Conservation (phyloP, 345 rosid genomes). For the Psidium friedrichsthalianum region DNA sequence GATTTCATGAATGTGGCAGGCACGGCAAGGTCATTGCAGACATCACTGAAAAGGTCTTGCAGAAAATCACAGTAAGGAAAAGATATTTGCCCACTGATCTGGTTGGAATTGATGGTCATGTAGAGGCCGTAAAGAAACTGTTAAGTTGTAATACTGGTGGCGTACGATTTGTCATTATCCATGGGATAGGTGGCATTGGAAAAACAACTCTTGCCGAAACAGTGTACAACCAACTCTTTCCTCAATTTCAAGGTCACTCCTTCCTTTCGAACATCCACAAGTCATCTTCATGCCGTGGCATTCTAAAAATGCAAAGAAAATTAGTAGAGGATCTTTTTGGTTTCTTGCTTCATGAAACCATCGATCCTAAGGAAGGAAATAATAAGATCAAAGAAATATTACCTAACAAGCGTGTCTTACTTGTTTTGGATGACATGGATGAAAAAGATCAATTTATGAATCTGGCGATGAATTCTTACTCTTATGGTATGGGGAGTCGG, state of each 20-base stretch:
- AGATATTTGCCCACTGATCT: neutral
- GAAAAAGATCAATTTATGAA: neutral
- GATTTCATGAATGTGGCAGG: neutral
- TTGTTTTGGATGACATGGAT: neutral
- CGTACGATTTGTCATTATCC: no score
- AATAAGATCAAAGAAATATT: neutral
- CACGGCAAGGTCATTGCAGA: neutral
- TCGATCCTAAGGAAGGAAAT: neutral
- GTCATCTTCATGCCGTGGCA: no score
- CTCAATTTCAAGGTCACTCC: no score
- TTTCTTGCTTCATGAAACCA: neutral
- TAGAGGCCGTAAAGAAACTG: neutral
- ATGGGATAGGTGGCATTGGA: no score
- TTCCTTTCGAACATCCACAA: no score
- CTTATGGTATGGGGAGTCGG: neutral
- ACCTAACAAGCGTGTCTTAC: neutral
- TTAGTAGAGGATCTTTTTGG: no score
- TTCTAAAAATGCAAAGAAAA: no score
- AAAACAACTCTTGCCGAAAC: no score
- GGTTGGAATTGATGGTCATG: neutral
- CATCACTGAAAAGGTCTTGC: neutral
- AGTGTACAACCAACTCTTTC: no score
- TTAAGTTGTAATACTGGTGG: neutral
- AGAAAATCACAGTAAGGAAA: neutral
- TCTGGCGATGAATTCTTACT: neutral